phyloP scores from a whole-genome alignment of 2,329 filamentous ascomycete species.

The Aspergillus novofumigatus region DNA sequence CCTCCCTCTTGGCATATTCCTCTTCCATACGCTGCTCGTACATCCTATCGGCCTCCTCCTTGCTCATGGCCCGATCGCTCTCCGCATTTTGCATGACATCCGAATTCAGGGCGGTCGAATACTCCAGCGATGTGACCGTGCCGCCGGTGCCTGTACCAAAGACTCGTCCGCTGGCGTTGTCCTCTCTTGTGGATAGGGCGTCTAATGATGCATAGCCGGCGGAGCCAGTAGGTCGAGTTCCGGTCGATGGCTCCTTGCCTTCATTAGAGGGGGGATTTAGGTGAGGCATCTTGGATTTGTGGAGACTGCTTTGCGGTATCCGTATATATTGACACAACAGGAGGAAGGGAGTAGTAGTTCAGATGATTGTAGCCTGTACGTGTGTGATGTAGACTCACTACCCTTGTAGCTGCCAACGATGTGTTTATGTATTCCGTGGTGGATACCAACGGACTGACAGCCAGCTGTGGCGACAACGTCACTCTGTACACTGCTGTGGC shows the following conservation, averaged over 20 bases:
- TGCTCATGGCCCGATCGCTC: conserved; percentile 28
- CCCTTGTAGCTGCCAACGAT: neutral
- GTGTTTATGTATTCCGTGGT: neutral
- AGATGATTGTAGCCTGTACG: neutral
- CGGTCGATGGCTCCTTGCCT: neutral
- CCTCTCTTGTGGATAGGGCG: conserved; percentile 7
- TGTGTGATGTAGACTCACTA: neutral
- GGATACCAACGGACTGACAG: neutral
- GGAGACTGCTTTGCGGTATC: neutral
- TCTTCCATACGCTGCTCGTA: conserved; percentile 47
- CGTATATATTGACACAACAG: neutral
- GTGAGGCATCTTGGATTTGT: conserved; percentile 10
- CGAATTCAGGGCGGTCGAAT: conserved; percentile 7
- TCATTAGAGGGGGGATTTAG: conserved; percentile 5
- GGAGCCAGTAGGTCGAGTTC: conserved; percentile 11
- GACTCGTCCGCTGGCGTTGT: conserved; percentile 10
- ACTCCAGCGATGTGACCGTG: conserved; percentile 16
- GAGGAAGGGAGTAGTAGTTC: neutral
- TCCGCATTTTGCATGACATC: conserved; percentile 14
- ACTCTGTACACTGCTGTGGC: neutral
- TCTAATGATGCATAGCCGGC: conserved; percentile 16
- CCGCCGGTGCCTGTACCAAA: conserved; percentile 14
- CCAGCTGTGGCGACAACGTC: neutral
- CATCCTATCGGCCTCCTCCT: conserved; percentile 40
- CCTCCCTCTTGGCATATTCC: conserved; percentile 45